Evolutionary conservation across 352 stramenopile species (phyloP).

Genomic region (Phytophthora chlamydospora): DNA sequence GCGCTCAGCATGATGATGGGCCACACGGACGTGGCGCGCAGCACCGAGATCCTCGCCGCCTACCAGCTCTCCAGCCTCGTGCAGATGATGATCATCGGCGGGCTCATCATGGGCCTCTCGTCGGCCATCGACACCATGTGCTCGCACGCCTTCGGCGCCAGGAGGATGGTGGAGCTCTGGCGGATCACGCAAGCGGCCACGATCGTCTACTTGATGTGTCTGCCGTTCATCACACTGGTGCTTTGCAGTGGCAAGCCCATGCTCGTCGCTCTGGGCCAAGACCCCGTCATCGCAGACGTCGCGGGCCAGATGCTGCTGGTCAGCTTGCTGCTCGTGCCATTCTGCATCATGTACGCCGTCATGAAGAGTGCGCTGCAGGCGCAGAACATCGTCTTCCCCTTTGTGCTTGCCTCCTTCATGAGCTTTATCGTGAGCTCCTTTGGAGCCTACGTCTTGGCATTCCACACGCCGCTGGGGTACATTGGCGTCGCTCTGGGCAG

Average conservation of each 20-base stretch:
- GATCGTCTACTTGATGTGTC: constrained; percentile 51
- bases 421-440: constrained; percentile 47
- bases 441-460: constrained; percentile 59
- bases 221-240: constrained; percentile 44
- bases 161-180: constrained; percentile 61
- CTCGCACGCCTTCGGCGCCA: constrained; percentile 70
- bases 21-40: constrained; percentile 50
- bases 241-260: constrained; percentile 52
- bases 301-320: constrained; percentile 48
- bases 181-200: constrained; percentile 62
- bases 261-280: constrained; percentile 58
- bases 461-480: constrained; percentile 60
- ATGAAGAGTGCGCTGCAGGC: constrained; percentile 61
- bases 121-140: constrained; percentile 73
- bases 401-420: constrained; percentile 46
- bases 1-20: constrained; percentile 70
- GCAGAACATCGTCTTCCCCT: constrained; percentile 70
- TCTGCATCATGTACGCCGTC: constrained; percentile 59
- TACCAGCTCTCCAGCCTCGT: constrained; percentile 58
- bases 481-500: constrained; percentile 58
- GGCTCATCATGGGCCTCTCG: constrained; percentile 55
- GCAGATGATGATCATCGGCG: constrained; percentile 57
- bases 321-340: constrained; percentile 42
- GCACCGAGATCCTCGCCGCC: constrained; percentile 61
- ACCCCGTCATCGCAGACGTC: constrained; percentile 51